These are phyloP conservation scores for Coemansia sp. DNA, from an alignment of 192 early-diverging fungal species.

Conservation along the genomic window DNA sequence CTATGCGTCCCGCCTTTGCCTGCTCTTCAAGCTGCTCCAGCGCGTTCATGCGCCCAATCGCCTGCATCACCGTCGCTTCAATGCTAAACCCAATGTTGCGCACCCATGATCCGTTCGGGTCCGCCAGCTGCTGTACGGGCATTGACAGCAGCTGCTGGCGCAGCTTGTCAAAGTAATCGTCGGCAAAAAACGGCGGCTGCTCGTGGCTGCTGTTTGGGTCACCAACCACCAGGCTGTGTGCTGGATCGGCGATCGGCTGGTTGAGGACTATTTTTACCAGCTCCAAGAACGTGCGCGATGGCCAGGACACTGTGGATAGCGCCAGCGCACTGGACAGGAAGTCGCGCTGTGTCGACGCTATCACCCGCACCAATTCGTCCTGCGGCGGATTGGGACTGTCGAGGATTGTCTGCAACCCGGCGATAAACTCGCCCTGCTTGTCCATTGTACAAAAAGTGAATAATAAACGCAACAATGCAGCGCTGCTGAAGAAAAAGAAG, in stretches of 20 bases:
- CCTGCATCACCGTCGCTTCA: slow-evolving; percentile 48
- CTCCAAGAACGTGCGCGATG: slow-evolving; percentile 42
- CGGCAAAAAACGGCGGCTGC: slow-evolving; percentile 31
- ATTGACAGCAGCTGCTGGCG: slow-evolving; percentile 22
- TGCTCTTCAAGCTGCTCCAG: slow-evolving; percentile 34
- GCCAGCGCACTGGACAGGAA: slow-evolving; percentile 36
- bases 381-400: slow-evolving; percentile 42
- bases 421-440: slow-evolving; percentile 35
- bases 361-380: slow-evolving; percentile 33
- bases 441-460: slow-evolving; percentile 43
- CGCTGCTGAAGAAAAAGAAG: no score
- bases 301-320: slow-evolving; percentile 36
- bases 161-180: slow-evolving; percentile 42
- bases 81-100: slow-evolving; percentile 46
- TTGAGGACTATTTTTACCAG: slow-evolving; percentile 46
- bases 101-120: slow-evolving; percentile 36
- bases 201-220: slow-evolving; percentile 35
- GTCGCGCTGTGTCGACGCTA: slow-evolving; percentile 36
- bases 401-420: slow-evolving; percentile 36
- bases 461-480: neutral
- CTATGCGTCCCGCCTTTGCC: slow-evolving; percentile 9
- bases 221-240: slow-evolving; percentile 14
- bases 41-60: slow-evolving; percentile 23
- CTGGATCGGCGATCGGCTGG: slow-evolving; percentile 23
- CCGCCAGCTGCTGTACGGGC: slow-evolving; percentile 19